Evolutionary conservation across 2,329 filamentous ascomycete species (phyloP), one percentile per base, ranked within the genome.

Genomic region (Monosporascus sp.): DNA sequence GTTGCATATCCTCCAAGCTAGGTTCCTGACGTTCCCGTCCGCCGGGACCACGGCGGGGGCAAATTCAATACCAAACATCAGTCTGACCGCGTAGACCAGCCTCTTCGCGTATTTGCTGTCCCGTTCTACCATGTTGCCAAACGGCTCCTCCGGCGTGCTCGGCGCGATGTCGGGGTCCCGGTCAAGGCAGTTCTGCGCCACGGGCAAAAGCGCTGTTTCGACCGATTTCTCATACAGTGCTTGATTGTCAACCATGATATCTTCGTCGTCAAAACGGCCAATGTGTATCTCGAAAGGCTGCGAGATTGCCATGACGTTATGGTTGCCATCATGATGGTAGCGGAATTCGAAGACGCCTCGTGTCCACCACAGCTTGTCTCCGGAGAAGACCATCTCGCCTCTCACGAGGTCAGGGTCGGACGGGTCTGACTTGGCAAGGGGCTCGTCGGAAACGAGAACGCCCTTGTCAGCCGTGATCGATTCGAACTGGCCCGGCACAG

Each of bases 11-110:
- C 94, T 83, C 92, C 93, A 97, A 6, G 92, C 91, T 58, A 99
- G 76, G 67, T 96, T 96, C 66, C 82, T 84, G 55, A 97, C 89
- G 62, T 87, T 95, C 6, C 94, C 91, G 73, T 99, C 94, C 0
- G 92, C 91, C 50, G 89, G 85, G 34, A 99, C 94, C 1, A 97
- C 93, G 45, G 91, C 90, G 0, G 92, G 87, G 2, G 94, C 90
- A 67, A 99, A 92, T 69, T 99, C 94, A 56, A 99, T 89, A 50
- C 92, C 94, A 69, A 99, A 95, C 91, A 97, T 97, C 69, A 96
- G 89, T 59, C 90, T 88, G 27, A 99, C 90, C 5, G 92, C 94
- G 70, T 96, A 97, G 0, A 97, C 92, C 11, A 97, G 88, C 43
- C 94, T 78, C 71, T 86, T 90, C 1, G 93, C 88, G 64, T 91